A percentile compares a stretch with the other conserved stretches of the same genome.
These are phyloP conservation scores for Lepidium africanum DNA, from an alignment of 345 rosid species.

Conservation along the genomic window DNA sequence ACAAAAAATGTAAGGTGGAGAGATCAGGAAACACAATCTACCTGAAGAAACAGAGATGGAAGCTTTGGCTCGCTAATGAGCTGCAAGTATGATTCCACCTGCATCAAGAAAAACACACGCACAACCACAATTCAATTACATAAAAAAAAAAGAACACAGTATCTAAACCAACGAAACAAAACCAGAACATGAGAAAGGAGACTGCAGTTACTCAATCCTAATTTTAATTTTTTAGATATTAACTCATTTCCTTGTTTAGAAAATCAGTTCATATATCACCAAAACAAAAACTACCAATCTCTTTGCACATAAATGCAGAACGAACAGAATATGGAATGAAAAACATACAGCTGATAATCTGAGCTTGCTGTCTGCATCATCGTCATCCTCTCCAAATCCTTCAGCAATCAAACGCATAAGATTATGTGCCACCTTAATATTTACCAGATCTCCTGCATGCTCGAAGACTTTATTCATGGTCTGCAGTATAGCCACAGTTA, in stretches of 20 bases:
- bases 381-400: slow-evolving; percentile 95
- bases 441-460: slow-evolving; percentile 97
- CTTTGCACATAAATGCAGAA: neutral
- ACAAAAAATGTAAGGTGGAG: neutral
- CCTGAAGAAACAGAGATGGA: slow-evolving; percentile 94
- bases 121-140: neutral
- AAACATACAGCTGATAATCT: slow-evolving; percentile 91
- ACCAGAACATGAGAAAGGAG: neutral
- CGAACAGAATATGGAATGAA: slow-evolving; percentile 13
- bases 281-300: neutral
- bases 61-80: slow-evolving; percentile 93
- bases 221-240: neutral
- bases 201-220: neutral
- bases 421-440: slow-evolving; percentile 90
- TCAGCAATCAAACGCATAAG: slow-evolving; percentile 95
- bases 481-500: slow-evolving; percentile 34
- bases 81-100: slow-evolving; percentile 93
- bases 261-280: neutral
- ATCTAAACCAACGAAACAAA: neutral
- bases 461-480: slow-evolving; percentile 94
- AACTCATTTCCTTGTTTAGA: neutral
- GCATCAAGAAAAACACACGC: slow-evolving; percentile 21
- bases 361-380: slow-evolving; percentile 74
- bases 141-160: neutral
- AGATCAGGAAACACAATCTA: slow-evolving; percentile 24